Conservation (phyloP, 192 early-diverging fungal species). For the Spizellomyces punctatus region DNA sequence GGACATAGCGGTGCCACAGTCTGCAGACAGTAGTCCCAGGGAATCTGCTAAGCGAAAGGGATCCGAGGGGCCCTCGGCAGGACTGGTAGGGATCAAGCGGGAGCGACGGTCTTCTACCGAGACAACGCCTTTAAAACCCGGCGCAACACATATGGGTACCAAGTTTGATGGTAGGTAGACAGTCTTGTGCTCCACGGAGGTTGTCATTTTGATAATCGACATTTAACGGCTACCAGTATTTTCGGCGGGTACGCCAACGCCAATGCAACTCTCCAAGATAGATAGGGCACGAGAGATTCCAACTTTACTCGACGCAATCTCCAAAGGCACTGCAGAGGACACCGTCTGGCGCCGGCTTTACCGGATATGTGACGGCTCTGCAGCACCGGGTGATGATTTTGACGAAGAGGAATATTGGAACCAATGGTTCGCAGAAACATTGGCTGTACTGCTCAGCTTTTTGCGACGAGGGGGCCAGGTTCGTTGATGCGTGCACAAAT, state of each 20-base stretch:
- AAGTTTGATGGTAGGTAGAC: too few species aligned
- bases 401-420: conserved; percentile 11
- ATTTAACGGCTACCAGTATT: too few species aligned
- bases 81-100: neutral
- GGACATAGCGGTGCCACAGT: too few species aligned
- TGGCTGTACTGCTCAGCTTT: neutral
- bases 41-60: too few species aligned
- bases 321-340: neutral
- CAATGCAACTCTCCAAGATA: too few species aligned
- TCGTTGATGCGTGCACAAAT: neutral
- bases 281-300: too few species aligned
- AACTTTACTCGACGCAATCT: too few species aligned
- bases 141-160: too few species aligned
- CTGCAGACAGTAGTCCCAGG: too few species aligned
- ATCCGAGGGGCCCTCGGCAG: neutral
- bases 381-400: neutral
- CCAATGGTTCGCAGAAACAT: conserved; percentile 5
- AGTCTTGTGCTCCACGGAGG: too few species aligned
- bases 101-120: neutral
- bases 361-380: conserved; percentile 5
- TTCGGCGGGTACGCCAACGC: too few species aligned
- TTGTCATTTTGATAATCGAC: too few species aligned
- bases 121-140: neutral
- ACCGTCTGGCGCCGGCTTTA: neutral
- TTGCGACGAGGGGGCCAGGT: neutral